phyloP scores from a whole-genome alignment of 148 eudicot species.

The Drosera capensis region DNA sequence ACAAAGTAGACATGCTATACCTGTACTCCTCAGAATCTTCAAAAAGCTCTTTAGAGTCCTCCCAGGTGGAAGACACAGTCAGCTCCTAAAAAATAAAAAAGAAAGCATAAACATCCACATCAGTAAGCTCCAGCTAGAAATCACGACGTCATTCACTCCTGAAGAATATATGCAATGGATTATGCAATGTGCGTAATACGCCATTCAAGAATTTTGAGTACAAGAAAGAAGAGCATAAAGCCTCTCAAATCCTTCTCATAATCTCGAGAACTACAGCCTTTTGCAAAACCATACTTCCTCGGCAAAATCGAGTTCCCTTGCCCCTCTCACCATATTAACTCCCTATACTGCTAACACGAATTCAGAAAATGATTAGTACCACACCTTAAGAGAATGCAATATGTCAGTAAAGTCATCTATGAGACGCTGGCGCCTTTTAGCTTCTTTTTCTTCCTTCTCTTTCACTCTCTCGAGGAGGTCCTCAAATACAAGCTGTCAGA shows the following conservation, averaged over 20 bases:
- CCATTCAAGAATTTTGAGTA: no score
- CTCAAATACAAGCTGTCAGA: slow-evolving; percentile 65
- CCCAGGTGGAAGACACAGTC: slow-evolving; percentile 63
- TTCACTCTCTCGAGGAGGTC: slow-evolving; percentile 80
- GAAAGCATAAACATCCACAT: background rate
- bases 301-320: no score
- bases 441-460: slow-evolving; percentile 96
- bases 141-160: no score
- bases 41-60: slow-evolving; percentile 56
- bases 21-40: slow-evolving; percentile 85
- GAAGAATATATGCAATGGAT: no score
- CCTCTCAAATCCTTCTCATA: no score
- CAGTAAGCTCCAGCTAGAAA: no score
- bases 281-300: no score
- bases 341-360: background rate
- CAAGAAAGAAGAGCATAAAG: no score
- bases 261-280: no score
- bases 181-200: no score
- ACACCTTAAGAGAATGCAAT: slow-evolving; percentile 56
- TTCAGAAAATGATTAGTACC: background rate
- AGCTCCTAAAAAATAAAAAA: slow-evolving; percentile 45
- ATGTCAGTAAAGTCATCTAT: slow-evolving; percentile 67
- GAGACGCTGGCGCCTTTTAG: slow-evolving; percentile 77
- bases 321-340: background rate
- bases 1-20: slow-evolving; percentile 18